Conservation (phyloP, 768 basidiomycete genomes). For the Boletus tylopilopsis region DNA sequence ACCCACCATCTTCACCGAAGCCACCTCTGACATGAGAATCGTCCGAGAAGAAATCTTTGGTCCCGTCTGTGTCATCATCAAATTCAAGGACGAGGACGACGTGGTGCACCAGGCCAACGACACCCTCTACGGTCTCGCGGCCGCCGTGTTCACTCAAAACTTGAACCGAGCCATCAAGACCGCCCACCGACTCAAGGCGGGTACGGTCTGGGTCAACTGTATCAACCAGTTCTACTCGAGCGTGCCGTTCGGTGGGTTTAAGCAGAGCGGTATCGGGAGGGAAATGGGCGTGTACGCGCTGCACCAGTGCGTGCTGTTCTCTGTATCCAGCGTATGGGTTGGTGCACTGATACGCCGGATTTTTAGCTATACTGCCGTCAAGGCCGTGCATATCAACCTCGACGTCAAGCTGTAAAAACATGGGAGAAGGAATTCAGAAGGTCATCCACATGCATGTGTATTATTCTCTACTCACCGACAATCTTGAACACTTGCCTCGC, state of each 20-base stretch:
- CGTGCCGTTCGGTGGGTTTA: constrained; percentile 84
- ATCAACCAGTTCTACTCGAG: constrained; percentile 28
- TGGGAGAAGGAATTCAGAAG: background rate
- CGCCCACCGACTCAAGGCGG: constrained; percentile 74
- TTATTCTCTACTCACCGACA: too few species aligned
- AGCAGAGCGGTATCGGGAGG: constrained; percentile 77
- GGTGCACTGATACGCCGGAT: background rate
- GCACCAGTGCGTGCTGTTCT: constrained; percentile 38
- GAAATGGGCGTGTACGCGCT: constrained; percentile 78
- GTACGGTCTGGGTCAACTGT: constrained; percentile 67
- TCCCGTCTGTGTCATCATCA: constrained; percentile 72
- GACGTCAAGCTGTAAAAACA: constrained; percentile 14
- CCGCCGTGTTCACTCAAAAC: constrained; percentile 81
- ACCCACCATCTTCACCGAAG: constrained; percentile 74
- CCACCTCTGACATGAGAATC: constrained; percentile 68
- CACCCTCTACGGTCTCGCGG: constrained; percentile 81
- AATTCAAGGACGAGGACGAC: constrained; percentile 68
- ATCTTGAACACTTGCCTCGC: too few species aligned
- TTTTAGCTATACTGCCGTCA: constrained; percentile 21
- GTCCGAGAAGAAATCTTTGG: constrained; percentile 78
- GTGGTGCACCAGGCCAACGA: constrained; percentile 79
- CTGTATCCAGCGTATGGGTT: too few species aligned
- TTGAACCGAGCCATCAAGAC: constrained; percentile 69
- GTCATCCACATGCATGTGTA: background rate
- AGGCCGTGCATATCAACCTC: constrained; percentile 47